phyloP scores from a whole-genome alignment of 176 grass and related monocot species.

The Thinopyrum elongatum region DNA sequence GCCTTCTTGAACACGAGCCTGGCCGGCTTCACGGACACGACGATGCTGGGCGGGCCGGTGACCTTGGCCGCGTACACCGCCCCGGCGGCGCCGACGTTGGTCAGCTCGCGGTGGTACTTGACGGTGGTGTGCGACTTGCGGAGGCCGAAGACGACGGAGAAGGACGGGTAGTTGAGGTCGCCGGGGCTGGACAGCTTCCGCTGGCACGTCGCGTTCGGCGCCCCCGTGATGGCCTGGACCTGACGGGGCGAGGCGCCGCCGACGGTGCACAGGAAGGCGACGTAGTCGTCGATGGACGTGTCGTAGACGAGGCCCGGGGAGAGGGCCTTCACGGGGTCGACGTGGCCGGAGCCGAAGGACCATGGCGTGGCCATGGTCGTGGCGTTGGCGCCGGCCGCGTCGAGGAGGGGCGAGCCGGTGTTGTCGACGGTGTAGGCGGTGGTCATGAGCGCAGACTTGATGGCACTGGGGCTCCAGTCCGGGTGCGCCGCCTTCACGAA shows the following conservation, averaged over 20 bases:
- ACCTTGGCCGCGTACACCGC: slow-evolving; percentile 51
- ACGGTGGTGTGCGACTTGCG: slow-evolving; percentile 43
- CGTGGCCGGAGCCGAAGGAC: slow-evolving; percentile 77
- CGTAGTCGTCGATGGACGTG: slow-evolving; percentile 62
- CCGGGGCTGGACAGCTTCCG: slow-evolving; percentile 67
- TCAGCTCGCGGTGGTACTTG: slow-evolving; percentile 73
- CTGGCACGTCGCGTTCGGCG: slow-evolving; percentile 59
- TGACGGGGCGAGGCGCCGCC: slow-evolving; percentile 51
- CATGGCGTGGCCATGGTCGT: slow-evolving; percentile 60
- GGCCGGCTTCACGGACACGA: slow-evolving; percentile 56
- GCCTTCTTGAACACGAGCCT: slow-evolving; percentile 57
- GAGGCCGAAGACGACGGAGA: slow-evolving; percentile 71
- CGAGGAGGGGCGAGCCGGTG: slow-evolving; percentile 45
- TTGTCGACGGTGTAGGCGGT: slow-evolving; percentile 82
- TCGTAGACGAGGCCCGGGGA: slow-evolving; percentile 89
- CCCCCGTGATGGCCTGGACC: slow-evolving; percentile 58
- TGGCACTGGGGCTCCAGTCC: slow-evolving; percentile 88
- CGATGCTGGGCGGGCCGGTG: slow-evolving; percentile 45
- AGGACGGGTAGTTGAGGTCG: slow-evolving; percentile 91
- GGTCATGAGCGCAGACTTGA: slow-evolving; percentile 94
- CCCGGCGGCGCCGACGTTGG: slow-evolving; percentile 54
- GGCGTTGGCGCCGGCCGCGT: slow-evolving; percentile 42
- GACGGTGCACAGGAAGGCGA: slow-evolving; percentile 79
- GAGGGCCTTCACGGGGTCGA: slow-evolving; percentile 67
- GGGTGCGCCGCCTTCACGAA: slow-evolving; percentile 79